phyloP scores from a whole-genome alignment of 805 yeast species.

The Saturnispora sekii region DNA sequence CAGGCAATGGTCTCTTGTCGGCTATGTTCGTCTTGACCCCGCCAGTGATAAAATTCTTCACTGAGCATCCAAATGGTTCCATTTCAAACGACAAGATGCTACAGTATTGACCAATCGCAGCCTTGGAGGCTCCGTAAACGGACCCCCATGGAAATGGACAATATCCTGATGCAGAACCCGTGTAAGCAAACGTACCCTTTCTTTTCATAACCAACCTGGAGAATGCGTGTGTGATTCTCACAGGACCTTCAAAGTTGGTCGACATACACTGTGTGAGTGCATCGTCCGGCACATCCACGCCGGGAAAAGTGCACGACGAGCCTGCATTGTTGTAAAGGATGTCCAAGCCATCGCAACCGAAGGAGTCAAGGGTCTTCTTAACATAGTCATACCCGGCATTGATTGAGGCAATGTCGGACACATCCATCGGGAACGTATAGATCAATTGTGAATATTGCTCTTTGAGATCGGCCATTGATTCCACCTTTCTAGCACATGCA shows the following conservation, averaged over 20 bases:
- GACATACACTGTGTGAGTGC: conserved; percentile 41
- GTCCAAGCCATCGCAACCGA: conserved; percentile 34
- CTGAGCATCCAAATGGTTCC: conserved; percentile 63
- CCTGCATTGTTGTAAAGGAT: conserved; percentile 62
- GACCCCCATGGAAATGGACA: conserved; percentile 64
- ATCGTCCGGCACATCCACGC: conserved; percentile 48
- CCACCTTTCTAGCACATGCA: conserved; percentile 65
- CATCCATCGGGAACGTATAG: conserved; percentile 45
- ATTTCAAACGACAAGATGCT: conserved; percentile 53
- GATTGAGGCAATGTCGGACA: conserved; percentile 42
- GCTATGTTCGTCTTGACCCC: conserved; percentile 66
- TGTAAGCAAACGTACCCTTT: conserved; percentile 60
- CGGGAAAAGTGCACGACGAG: conserved; percentile 55
- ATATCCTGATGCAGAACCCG: conserved; percentile 63
- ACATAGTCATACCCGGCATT: conserved; percentile 33
- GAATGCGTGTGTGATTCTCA: conserved; percentile 53
- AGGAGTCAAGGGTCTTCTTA: conserved; percentile 11
- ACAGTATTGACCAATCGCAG: conserved; percentile 69
- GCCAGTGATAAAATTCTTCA: conserved; percentile 63
- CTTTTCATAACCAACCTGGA: conserved; percentile 36
- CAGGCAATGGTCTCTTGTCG: conserved; percentile 52
- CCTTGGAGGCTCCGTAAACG: conserved; percentile 58
- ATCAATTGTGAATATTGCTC: conserved; percentile 32
- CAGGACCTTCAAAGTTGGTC: conserved; percentile 64
- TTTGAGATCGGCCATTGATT: conserved; percentile 43